Base-by-base conservation (phyloP, 148 eudicot genomes). In the Diospyros lotus region DNA sequence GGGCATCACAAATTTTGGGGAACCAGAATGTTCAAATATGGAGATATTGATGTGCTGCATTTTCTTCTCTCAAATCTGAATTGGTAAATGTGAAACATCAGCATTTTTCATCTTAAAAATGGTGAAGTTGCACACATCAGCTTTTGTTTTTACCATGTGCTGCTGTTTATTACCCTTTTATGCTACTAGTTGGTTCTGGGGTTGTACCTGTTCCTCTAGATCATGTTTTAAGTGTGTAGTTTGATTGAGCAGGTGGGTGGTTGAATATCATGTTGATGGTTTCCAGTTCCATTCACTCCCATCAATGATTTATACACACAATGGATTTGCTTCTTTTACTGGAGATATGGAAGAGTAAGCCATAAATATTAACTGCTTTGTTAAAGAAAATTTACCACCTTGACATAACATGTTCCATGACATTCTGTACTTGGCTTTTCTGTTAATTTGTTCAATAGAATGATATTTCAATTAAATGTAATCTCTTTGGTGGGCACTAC, bases 1-100 rank as follows among this genome's bases (percentile, higher is more conserved):
- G 98, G 98, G 9, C 85, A 92, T 68, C 98, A 95, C 82, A 95
- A 92, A 78, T 95, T 80, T 79, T 95, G 98, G 98, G 98, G 98
- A 71, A 95, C 98, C 68, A 89, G 98, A 85, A 95, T 92, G 96
- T 92, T 95, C 89, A 95, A 92, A 77, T 95, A 95, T 82, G 98
- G 86, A 44, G 98, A 95, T 71, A 80, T 86, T 50, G 97, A 89
- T 74, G 98, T 95, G 87, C 87, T 95, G 75, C 98, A 95, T 72
- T 95, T 84, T 87, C 92, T 95, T 68, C 87, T 95, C 79, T 95
- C 98, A 54, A 95, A 95, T 80, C 84, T 95, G 75, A 92, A 88
- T 84, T 95, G 98, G 98, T 95, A 87, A 76, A 58, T 67, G 53
- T 74, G 63, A 65, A 80, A 73, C 73, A 14, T 76, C 52, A 14